phyloP scores from a whole-genome alignment of 2,329 filamentous ascomycete species.

The Acrodontium crateriforme region DNA sequence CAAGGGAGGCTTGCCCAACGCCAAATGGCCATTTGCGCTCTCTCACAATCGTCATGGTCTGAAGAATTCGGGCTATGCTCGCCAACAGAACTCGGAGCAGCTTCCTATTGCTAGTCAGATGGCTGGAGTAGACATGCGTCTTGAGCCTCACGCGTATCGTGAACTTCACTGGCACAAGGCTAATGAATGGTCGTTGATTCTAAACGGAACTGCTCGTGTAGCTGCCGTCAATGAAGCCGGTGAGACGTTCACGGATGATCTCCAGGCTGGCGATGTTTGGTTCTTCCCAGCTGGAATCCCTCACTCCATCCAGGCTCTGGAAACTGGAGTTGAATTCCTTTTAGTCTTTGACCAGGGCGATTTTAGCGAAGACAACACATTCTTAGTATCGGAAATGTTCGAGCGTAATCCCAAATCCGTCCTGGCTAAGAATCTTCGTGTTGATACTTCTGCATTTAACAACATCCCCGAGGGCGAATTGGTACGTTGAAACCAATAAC shows the following conservation, averaged over 20 bases:
- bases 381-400: conserved; percentile 35
- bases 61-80: conserved; percentile 26
- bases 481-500: no score
- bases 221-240: conserved; percentile 20
- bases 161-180: conserved; percentile 23
- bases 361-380: conserved; percentile 47
- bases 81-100: conserved; percentile 26
- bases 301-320: conserved; percentile 25
- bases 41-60: conserved; percentile 28
- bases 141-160: conserved; percentile 19
- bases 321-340: conserved; percentile 43
- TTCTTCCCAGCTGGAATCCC: conserved; percentile 15
- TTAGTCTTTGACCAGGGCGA: conserved; percentile 46
- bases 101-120: conserved; percentile 28
- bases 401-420: conserved; percentile 22
- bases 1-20: conserved; percentile 24
- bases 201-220: conserved; percentile 19
- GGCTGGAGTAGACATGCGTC: conserved; percentile 31
- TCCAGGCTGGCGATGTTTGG: conserved; percentile 15
- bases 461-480: conserved; percentile 26
- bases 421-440: conserved; percentile 30
- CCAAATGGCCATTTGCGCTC: conserved; percentile 30
- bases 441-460: conserved; percentile 24
- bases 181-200: conserved; percentile 19
- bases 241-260: conserved; percentile 19